A percentile compares a stretch with the other conserved stretches of the same genome.
Evolutionary conservation across 73 alveolate species (phyloP).

Genomic region (Paramecium primaurelia): DNA sequence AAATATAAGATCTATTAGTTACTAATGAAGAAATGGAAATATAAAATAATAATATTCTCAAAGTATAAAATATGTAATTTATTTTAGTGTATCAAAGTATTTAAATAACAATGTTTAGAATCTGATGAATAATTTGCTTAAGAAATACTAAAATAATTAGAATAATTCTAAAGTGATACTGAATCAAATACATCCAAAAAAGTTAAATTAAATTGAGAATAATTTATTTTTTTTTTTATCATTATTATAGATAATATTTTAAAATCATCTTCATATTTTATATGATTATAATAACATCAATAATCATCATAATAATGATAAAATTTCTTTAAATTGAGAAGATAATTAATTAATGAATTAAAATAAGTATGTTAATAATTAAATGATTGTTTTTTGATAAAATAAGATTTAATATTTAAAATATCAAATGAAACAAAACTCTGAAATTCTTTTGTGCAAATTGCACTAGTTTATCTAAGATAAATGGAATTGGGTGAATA

Average conservation of each 20-base stretch:
- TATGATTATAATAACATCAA: too few species aligned
- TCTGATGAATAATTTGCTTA: background rate
- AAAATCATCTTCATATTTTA: too few species aligned
- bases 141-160: background rate
- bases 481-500: background rate
- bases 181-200: background rate
- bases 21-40: background rate
- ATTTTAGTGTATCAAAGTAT: background rate
- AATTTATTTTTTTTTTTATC: background rate
- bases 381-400: background rate
- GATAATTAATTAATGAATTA: background rate
- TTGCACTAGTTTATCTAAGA: background rate
- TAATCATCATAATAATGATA: too few species aligned
- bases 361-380: background rate
- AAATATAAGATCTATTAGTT: background rate
- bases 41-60: background rate
- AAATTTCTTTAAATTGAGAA: background rate
- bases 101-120: background rate
- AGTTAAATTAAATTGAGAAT: background rate
- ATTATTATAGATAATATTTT: background rate
- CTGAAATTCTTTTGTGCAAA: background rate
- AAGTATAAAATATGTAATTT: background rate
- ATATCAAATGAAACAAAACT: background rate
- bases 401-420: background rate
- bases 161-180: background rate